These are phyloP conservation scores for Melaleuca alternifolia DNA, from an alignment of 345 rosid species.

Conservation along the genomic window DNA sequence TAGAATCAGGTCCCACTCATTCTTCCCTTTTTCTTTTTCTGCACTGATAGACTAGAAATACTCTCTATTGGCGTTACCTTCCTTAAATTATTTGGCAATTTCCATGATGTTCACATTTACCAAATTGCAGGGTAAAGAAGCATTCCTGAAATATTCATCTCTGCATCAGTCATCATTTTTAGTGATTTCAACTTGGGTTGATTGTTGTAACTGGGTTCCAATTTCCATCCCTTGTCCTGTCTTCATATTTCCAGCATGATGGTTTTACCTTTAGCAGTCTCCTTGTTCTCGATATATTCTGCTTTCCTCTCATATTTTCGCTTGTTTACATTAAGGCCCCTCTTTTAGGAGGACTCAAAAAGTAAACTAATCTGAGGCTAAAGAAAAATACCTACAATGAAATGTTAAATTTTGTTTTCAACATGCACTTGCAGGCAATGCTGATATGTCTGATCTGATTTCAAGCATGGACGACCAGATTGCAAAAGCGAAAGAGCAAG, in stretches of 20 bases:
- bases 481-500: slow-evolving; percentile 72
- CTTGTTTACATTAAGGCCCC: background rate
- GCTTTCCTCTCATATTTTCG: background rate
- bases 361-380: background rate
- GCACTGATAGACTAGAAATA: background rate
- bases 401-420: background rate
- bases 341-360: background rate
- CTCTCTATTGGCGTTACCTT: background rate
- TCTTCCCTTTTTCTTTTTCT: background rate
- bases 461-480: slow-evolving; percentile 74
- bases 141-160: background rate
- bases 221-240: background rate
- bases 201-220: background rate
- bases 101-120: background rate
- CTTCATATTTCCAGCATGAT: background rate
- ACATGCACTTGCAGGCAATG: slow-evolving; percentile 30
- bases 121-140: background rate
- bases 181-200: background rate
- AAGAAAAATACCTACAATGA: background rate
- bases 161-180: background rate
- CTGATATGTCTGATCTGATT: slow-evolving; percentile 56
- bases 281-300: background rate
- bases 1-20: slow-evolving; percentile 49
- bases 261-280: background rate
- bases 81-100: background rate